phyloP scores from a whole-genome alignment of 441 rosid genomes.

The Metrosideros polymorpha region DNA sequence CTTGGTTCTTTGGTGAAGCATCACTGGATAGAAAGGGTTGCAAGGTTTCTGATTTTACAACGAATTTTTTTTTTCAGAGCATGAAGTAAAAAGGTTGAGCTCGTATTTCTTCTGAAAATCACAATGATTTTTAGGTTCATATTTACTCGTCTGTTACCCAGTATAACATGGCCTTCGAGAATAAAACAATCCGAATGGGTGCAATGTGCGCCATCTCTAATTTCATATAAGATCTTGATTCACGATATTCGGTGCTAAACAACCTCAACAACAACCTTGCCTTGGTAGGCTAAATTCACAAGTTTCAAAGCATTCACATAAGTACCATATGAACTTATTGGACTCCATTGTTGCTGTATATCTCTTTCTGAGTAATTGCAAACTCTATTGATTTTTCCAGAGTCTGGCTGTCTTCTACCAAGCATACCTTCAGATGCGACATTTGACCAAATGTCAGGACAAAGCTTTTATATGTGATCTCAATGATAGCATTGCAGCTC shows the following conservation, averaged over 20 bases:
- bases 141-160: not conserved
- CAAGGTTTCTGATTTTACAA: not conserved
- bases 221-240: not conserved
- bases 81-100: not conserved
- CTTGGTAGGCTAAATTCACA: not conserved
- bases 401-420: conserved; percentile 24
- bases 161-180: not conserved
- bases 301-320: not conserved
- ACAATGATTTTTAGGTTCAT: not conserved
- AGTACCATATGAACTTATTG: not conserved
- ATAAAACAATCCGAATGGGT: not conserved
- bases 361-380: not conserved
- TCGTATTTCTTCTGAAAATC: too few species aligned
- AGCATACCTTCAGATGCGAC: conserved; percentile 25
- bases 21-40: not conserved
- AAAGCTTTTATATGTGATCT: conserved; percentile 27
- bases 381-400: not conserved
- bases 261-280: not conserved
- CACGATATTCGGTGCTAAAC: not conserved
- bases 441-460: conserved; percentile 18
- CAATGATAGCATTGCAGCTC: conserved; percentile 27
- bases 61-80: not conserved
- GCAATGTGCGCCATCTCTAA: not conserved
- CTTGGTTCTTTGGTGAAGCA: not conserved
- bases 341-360: not conserved